Conservation (phyloP, 163 green algal species). For the Chloromonas sp. region DNA sequence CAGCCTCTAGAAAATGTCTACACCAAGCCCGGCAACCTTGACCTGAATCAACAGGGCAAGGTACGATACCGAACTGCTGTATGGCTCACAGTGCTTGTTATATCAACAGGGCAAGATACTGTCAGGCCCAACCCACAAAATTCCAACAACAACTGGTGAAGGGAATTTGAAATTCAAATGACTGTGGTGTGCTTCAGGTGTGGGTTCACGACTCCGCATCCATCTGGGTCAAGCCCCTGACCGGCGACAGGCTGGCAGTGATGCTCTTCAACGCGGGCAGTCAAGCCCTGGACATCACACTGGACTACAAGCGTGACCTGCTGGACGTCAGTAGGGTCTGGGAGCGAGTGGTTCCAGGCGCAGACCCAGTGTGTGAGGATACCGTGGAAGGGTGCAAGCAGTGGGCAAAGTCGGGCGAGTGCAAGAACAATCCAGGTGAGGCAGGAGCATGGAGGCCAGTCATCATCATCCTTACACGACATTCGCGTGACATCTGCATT, state of each 20-base stretch:
- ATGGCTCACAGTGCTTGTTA: no score
- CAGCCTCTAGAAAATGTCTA: no score
- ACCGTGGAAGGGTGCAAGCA: conserved; percentile 18
- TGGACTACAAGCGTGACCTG: conserved; percentile 22
- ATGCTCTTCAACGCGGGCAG: conserved; percentile 49
- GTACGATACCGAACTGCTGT: no score
- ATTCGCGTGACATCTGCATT: background rate
- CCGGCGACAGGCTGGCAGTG: conserved; percentile 36
- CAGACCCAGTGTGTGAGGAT: conserved; percentile 22
- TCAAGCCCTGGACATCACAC: conserved; percentile 16
- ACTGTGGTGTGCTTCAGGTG: conserved; percentile 20
- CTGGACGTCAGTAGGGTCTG: conserved; percentile 7
- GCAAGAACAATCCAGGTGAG: conserved; percentile 36
- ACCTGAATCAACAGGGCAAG: no score
- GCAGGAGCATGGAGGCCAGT: background rate
- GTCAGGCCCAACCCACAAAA: no score
- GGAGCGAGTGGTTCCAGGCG: conserved; percentile 15
- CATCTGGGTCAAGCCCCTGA: conserved; percentile 48
- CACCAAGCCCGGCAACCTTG: no score
- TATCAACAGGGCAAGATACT: no score
- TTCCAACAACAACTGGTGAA: no score
- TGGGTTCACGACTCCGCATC: conserved; percentile 4
- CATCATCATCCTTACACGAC: no score
- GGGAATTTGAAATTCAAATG: no score
- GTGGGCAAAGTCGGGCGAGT: conserved; percentile 31